Conservation (phyloP, 1,284 basidiomycete species). For the Leccinum angustisporum region DNA sequence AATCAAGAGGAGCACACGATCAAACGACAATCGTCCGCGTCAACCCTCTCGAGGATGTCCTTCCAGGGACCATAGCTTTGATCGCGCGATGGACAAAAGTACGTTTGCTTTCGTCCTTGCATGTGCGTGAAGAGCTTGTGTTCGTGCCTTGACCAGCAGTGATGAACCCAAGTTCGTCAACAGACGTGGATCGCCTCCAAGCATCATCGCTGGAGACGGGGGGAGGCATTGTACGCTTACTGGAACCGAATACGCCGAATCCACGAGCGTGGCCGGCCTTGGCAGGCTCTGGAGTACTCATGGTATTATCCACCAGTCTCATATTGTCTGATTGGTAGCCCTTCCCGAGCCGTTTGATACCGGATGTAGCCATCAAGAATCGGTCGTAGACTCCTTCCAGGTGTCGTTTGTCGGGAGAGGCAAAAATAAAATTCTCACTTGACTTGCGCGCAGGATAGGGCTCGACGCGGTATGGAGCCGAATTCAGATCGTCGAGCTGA, state of each 20-base stretch:
- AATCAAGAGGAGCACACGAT: slow-evolving; percentile 3
- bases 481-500: slow-evolving; percentile 49
- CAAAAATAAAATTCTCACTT: slow-evolving; percentile 39
- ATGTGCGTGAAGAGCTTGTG: slow-evolving; percentile 24
- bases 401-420: slow-evolving; percentile 56
- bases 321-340: slow-evolving; percentile 70
- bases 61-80: slow-evolving; percentile 63
- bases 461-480: slow-evolving; percentile 60
- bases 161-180: slow-evolving; percentile 58
- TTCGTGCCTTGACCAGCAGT: slow-evolving; percentile 30
- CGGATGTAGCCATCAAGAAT: slow-evolving; percentile 74
- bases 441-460: slow-evolving; percentile 54
- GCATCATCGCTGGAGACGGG: slow-evolving; percentile 65
- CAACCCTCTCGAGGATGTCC: slow-evolving; percentile 44
- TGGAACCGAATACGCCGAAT: slow-evolving; percentile 51
- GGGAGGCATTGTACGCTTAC: slow-evolving; percentile 58
- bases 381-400: slow-evolving; percentile 73
- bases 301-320: slow-evolving; percentile 35
- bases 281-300: slow-evolving; percentile 19
- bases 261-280: slow-evolving; percentile 38
- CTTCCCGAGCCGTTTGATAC: slow-evolving; percentile 70
- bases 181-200: slow-evolving; percentile 39
- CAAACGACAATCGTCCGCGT: slow-evolving; percentile 38
- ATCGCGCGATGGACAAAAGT: slow-evolving; percentile 63
- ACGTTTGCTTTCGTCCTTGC: slow-evolving; percentile 49